Evolutionary conservation across 306 rosid genomes (phyloP), one percentile per base, ranked within the genome.

Genomic region (Dalbergia oliveri): DNA sequence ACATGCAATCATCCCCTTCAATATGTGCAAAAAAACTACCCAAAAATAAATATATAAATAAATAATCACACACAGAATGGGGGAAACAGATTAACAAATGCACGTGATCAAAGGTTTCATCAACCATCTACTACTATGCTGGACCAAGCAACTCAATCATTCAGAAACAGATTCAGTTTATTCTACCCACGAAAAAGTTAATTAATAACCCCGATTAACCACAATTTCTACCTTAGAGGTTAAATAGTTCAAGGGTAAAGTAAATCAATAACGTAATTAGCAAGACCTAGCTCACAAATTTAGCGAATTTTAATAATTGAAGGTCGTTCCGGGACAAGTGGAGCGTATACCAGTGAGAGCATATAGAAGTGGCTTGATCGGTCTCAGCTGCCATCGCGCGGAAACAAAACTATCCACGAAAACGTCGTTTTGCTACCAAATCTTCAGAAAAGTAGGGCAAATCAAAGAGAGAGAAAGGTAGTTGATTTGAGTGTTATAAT

Each of bases 281-380:
- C 43, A 19, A 39, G 10, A 60, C 68, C 69, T 13, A 57, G 56
- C 31, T 37, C 68, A 43, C 73, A 19, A 66, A 23, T 16, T 64
- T 64, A 26, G 21, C 23, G 5, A 47, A 50, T 51, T 35, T 69
- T 45, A 41, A 61, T 0, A 76, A 67, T 31, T 47, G 0, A 75
- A 49, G 31, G 49, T 73, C 15, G 66, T 58, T 61, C 4, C 10
- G 19, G 8, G 26, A n/a, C 3, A 72, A 72, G 33, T 58, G 16
- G 5, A 56, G 64, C 2, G 71, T 50, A 65, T 86, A 93, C 98
- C 98, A 93, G 97, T 93, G 97, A 77, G 65, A 73, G 88, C 98
- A 93, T n/a, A 81, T 18, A 72, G 68, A 78, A 11, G 85, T 80
- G 79, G 82, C 69, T 45, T 90, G 90, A 59, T 90, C 94, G 31